Conservation (phyloP, 2,329 filamentous ascomycete species). For the Penicillium rolfsii region DNA sequence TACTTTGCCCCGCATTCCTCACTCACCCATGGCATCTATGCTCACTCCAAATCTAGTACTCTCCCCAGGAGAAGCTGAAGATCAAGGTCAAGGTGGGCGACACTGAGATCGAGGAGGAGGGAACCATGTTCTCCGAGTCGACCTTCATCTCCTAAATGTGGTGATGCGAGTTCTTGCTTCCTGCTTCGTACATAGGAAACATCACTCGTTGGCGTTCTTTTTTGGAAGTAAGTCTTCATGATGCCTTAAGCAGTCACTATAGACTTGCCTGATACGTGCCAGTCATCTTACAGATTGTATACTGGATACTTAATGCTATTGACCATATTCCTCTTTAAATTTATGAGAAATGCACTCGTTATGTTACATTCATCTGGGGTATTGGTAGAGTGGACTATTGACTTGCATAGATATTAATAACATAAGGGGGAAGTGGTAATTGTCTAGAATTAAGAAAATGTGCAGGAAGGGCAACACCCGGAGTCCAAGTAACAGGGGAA, state of each 20-base stretch:
- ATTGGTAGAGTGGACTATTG: neutral
- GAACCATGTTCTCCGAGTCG: conserved; percentile 80
- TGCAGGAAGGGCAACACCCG: conserved; percentile 9
- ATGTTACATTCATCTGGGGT: neutral
- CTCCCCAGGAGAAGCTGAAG: conserved; percentile 65
- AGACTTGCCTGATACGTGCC: conserved; percentile 25
- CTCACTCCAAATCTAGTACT: conserved; percentile 60
- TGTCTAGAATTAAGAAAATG: neutral
- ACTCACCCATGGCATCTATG: neutral
- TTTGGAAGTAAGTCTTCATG: conserved; percentile 35
- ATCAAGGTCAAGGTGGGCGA: conserved; percentile 86
- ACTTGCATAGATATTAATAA: neutral
- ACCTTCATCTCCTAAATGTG: conserved; percentile 82
- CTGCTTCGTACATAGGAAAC: conserved; percentile 35
- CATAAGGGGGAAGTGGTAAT: neutral
- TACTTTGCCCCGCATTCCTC: neutral
- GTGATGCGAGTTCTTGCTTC: conserved; percentile 11
- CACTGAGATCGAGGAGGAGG: conserved; percentile 75
- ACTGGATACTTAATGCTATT: conserved; percentile 37
- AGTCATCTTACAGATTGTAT: conserved; percentile 33
- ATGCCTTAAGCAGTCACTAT: conserved; percentile 30
- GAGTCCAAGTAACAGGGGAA: neutral
- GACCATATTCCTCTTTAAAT: conserved; percentile 20
- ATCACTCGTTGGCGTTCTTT: conserved; percentile 20
- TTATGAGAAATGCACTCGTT: conserved; percentile 5